A percentile compares a stretch with the other conserved stretches of the same genome.
phyloP scores from a whole-genome alignment of 805 yeast genomes.

The Starmerella tilneyi region DNA sequence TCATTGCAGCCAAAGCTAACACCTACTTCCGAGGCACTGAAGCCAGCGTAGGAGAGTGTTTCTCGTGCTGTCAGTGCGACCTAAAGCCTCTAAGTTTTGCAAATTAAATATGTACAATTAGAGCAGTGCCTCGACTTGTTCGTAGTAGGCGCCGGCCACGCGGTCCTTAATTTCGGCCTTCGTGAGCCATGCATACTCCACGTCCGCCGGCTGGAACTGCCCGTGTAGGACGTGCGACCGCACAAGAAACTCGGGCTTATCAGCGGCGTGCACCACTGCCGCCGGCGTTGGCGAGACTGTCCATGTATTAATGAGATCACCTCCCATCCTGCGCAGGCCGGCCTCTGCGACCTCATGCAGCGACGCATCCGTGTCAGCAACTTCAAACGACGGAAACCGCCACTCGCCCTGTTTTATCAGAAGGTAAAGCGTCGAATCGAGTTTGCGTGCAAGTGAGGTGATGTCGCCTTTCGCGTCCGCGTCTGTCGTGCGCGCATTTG shows the following conservation, averaged over 20 bases:
- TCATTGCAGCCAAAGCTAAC: no score
- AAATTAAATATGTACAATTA: constrained; percentile 10
- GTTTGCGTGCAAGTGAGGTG: constrained; percentile 63
- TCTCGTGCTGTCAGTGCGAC: neutral
- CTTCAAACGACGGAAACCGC: constrained; percentile 67
- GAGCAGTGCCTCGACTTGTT: constrained; percentile 18
- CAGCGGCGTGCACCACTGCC: constrained; percentile 44
- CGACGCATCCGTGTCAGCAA: constrained; percentile 35
- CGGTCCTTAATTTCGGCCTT: constrained; percentile 59
- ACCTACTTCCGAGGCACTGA: no score
- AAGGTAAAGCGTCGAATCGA: constrained; percentile 71
- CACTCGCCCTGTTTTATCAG: constrained; percentile 49
- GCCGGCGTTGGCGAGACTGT: constrained; percentile 86
- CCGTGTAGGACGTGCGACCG: constrained; percentile 88
- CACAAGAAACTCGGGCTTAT: constrained; percentile 54
- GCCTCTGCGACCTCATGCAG: constrained; percentile 65
- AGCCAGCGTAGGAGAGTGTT: neutral
- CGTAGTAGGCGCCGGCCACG: constrained; percentile 46
- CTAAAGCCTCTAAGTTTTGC: neutral
- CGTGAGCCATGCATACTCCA: constrained; percentile 71
- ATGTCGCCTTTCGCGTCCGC: constrained; percentile 61
- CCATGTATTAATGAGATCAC: constrained; percentile 70
- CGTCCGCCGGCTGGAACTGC: constrained; percentile 40
- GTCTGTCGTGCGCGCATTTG: constrained; percentile 61
- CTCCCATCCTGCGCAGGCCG: constrained; percentile 64